Conservation (phyloP, 1,284 basidiomycete species). For the Rhizoctonia solani region DNA sequence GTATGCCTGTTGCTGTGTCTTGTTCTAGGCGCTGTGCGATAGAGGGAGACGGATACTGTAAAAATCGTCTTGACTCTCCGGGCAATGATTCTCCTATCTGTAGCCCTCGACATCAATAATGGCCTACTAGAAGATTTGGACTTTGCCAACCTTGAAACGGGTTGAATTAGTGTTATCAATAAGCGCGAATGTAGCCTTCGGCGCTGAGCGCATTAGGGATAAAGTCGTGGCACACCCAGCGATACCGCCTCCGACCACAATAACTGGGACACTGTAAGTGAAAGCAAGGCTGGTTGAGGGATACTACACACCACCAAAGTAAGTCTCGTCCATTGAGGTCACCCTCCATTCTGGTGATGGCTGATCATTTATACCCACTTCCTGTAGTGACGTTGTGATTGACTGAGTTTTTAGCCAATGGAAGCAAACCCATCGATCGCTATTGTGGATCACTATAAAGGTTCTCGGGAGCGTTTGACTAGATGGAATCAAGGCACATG, state of each 20-base stretch:
- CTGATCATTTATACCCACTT: too few relatives aligned
- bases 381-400: too few relatives aligned
- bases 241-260: slow-evolving; percentile 45
- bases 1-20: slow-evolving; percentile 36
- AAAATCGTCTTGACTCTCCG: slow-evolving; percentile 42
- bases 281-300: too few relatives aligned
- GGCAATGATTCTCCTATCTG: slow-evolving; percentile 49
- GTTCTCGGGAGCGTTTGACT: too few relatives aligned
- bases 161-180: slow-evolving; percentile 45
- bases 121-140: background rate
- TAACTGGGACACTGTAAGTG: too few relatives aligned
- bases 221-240: slow-evolving; percentile 46
- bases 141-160: slow-evolving; percentile 42
- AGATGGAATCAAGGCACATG: too few relatives aligned
- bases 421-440: too few relatives aligned
- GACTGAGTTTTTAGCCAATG: too few relatives aligned
- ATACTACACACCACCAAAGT: too few relatives aligned
- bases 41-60: slow-evolving; percentile 41
- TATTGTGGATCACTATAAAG: too few relatives aligned
- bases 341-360: too few relatives aligned
- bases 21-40: slow-evolving; percentile 9
- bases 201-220: slow-evolving; percentile 39
- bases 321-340: too few relatives aligned
- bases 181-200: slow-evolving; percentile 41
- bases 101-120: slow-evolving; percentile 21